phyloP scores from a whole-genome alignment of 2,329 filamentous ascomycete genomes.

The Exophiala viscosa region DNA sequence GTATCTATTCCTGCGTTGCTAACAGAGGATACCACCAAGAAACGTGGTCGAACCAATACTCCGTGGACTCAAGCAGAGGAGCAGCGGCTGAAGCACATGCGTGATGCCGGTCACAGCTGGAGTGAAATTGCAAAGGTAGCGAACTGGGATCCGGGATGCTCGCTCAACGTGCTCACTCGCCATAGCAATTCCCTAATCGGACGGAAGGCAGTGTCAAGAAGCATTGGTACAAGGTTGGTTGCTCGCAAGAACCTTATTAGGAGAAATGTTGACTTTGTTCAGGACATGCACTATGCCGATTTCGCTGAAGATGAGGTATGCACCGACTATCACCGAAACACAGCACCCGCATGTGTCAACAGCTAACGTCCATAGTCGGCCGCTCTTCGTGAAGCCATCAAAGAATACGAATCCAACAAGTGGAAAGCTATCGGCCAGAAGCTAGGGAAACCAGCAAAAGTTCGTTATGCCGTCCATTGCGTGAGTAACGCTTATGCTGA shows the following conservation, averaged over 20 bases:
- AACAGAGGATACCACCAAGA: slow-evolving; percentile 55
- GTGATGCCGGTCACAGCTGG: slow-evolving; percentile 91
- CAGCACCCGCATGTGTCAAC: slow-evolving; percentile 1
- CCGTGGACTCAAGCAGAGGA: slow-evolving; percentile 97
- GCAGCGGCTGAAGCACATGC: slow-evolving; percentile 85
- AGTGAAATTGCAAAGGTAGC: slow-evolving; percentile 94
- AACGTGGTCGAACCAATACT: slow-evolving; percentile 88
- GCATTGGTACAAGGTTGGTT: slow-evolving; percentile 92
- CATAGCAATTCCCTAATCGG: slow-evolving; percentile 79
- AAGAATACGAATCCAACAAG: slow-evolving; percentile 97
- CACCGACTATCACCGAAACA: no score
- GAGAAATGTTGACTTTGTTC: slow-evolving; percentile 26
- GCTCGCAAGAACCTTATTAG: not conserved
- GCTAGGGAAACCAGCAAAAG: slow-evolving; percentile 96
- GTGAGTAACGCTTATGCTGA: not conserved
- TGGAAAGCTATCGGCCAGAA: slow-evolving; percentile 98
- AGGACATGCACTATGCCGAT: slow-evolving; percentile 99
- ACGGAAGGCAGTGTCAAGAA: slow-evolving; percentile 99
- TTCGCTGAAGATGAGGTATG: slow-evolving; percentile 91
- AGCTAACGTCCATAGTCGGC: slow-evolving; percentile 33
- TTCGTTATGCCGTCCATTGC: slow-evolving; percentile 40
- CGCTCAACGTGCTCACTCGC: slow-evolving; percentile 15
- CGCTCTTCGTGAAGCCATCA: slow-evolving; percentile 81
- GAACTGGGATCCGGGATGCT: slow-evolving; percentile 4
- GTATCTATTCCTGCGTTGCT: slow-evolving; percentile 21